phyloP scores from a whole-genome alignment of 2,329 filamentous ascomycete genomes.

The Aspergillus sp. region DNA sequence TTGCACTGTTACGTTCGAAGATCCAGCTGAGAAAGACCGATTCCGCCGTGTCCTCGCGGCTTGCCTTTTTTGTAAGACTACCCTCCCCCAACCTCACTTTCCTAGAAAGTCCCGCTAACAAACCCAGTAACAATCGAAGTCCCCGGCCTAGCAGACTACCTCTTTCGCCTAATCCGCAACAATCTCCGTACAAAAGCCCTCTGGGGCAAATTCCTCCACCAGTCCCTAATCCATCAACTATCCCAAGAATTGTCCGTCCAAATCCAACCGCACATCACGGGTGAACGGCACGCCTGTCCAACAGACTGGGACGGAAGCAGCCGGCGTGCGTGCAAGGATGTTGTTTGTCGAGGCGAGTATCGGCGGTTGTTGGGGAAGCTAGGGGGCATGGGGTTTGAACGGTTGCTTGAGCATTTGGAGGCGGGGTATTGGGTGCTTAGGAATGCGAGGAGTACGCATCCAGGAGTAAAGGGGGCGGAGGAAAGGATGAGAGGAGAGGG shows the following conservation, averaged over 20 bases:
- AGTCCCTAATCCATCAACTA: constrained; percentile 19
- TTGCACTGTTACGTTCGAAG: constrained; percentile 16
- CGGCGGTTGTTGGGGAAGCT: constrained; percentile 11
- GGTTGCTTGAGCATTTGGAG: constrained; percentile 18
- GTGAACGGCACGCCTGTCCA: constrained; percentile 24
- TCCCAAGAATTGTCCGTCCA: constrained; percentile 15
- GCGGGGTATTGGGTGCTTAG: constrained; percentile 25
- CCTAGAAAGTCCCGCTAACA: not conserved
- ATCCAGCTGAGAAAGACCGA: constrained; percentile 22
- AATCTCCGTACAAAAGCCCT: constrained; percentile 13
- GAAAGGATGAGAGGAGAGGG: constrained; percentile 23
- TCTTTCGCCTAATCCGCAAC: constrained; percentile 31
- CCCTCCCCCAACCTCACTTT: not conserved
- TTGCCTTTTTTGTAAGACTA: constrained; percentile 23
- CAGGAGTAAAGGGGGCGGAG: constrained; percentile 12
- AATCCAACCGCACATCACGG: constrained; percentile 10
- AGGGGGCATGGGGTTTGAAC: constrained; percentile 10
- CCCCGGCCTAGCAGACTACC: constrained; percentile 19
- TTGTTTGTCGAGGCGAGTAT: constrained; percentile 18
- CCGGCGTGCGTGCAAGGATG: constrained; percentile 19
- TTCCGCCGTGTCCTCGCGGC: constrained; percentile 29
- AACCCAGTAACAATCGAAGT: constrained; percentile 21
- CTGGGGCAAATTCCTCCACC: constrained; percentile 13
- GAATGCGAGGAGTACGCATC: constrained; percentile 24
- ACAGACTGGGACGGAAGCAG: constrained; percentile 26